phyloP scores from a whole-genome alignment of 768 basidiomycete species.

The Macrolepiota dolichaula region DNA sequence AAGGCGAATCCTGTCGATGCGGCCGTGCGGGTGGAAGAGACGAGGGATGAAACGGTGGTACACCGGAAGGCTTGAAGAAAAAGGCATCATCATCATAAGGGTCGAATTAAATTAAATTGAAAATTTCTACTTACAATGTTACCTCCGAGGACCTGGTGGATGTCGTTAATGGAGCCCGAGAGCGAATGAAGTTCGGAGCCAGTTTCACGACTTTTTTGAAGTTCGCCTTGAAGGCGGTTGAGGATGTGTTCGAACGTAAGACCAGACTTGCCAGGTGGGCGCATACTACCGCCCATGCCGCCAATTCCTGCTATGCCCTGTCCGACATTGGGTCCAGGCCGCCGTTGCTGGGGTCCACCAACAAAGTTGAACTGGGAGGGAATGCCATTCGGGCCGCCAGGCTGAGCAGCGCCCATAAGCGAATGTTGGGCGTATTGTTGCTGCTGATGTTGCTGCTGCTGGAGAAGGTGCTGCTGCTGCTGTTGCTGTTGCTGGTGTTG shows the following conservation, averaged over 20 bases:
- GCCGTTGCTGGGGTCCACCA: constrained; percentile 42
- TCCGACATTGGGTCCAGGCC: constrained; percentile 31
- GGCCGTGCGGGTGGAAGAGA: constrained; percentile 65
- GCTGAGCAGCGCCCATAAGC: constrained; percentile 13
- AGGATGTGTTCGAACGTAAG: constrained; percentile 92
- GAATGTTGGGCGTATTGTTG: constrained; percentile 10
- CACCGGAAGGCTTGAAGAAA: constrained; percentile 47
- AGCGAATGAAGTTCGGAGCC: constrained; percentile 80
- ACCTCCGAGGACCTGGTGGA: constrained; percentile 88
- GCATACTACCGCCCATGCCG: constrained; percentile 70
- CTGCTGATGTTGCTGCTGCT: constrained; percentile 18
- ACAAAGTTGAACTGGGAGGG: constrained; percentile 17
- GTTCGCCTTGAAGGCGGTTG: constrained; percentile 82
- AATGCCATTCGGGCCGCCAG: constrained; percentile 6
- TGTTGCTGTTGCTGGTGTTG: constrained; percentile 57
- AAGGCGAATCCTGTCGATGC: constrained; percentile 23
- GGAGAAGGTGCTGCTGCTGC: constrained; percentile 31
- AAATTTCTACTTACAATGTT: constrained; percentile 52
- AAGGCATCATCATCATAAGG: background rate
- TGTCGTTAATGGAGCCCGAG: constrained; percentile 80
- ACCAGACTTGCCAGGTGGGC: constrained; percentile 78
- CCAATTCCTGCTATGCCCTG: constrained; percentile 59
- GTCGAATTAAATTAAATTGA: background rate
- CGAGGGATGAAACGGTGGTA: constrained; percentile 57
- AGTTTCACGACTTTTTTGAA: constrained; percentile 95